phyloP scores from a whole-genome alignment of 192 early-diverging fungal genomes.

The Umbelopsis ramanniana region DNA sequence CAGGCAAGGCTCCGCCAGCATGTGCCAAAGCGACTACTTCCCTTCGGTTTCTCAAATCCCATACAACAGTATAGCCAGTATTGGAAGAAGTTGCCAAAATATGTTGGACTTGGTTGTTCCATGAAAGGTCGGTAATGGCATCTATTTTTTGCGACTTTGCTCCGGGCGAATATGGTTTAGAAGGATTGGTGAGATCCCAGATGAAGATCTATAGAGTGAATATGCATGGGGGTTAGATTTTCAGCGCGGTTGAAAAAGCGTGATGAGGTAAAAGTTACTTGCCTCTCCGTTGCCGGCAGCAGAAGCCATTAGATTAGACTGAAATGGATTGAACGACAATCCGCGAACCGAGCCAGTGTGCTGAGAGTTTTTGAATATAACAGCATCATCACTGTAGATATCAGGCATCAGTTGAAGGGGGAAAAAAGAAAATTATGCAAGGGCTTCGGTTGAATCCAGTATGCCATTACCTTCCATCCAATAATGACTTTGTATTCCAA shows the following conservation, averaged over 20 bases:
- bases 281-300: conserved; percentile 94
- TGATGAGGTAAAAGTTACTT: background rate
- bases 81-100: conserved; percentile 92
- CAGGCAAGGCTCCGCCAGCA: conserved; percentile 49
- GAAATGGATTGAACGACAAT: conserved; percentile 90
- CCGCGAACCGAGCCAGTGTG: conserved; percentile 92
- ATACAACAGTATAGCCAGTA: conserved; percentile 93
- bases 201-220: conserved; percentile 72
- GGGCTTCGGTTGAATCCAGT: background rate
- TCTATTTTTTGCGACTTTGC: conserved; percentile 82
- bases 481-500: conserved; percentile 81
- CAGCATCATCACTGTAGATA: conserved; percentile 41
- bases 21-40: conserved; percentile 80
- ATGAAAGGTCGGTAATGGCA: conserved; percentile 85
- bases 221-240: background rate
- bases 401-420: background rate
- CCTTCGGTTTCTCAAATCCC: conserved; percentile 89
- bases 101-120: conserved; percentile 92
- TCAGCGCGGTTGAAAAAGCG: no score
- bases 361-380: conserved; percentile 69
- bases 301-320: conserved; percentile 85
- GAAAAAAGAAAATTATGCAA: conserved; percentile 6
- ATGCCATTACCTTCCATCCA: conserved; percentile 56
- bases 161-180: conserved; percentile 89
- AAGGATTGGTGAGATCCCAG: conserved; percentile 92